Conservation (phyloP, 2,329 filamentous ascomycete genomes). For the Pseudogymnoascus sp. region DNA sequence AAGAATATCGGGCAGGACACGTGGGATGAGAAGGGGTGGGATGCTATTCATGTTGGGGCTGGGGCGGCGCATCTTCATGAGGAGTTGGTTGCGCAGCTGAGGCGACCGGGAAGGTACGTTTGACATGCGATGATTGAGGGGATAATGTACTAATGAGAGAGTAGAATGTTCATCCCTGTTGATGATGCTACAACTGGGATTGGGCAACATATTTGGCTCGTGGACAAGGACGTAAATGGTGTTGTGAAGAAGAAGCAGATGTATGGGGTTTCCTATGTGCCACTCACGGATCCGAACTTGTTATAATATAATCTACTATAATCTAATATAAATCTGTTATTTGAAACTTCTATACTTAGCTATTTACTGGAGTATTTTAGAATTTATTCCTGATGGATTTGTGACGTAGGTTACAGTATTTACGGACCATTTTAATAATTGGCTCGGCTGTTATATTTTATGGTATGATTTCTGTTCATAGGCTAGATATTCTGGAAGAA, state of each 20-base stretch:
- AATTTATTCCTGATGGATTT: neutral
- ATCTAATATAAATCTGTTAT: neutral
- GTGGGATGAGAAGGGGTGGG: conserved; percentile 55
- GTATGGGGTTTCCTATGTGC: conserved; percentile 70
- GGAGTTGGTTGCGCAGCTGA: conserved; percentile 68
- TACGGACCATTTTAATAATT: neutral
- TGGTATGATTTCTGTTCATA: neutral
- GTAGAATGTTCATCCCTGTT: conserved; percentile 68
- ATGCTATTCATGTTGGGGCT: conserved; percentile 93
- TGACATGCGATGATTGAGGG: neutral
- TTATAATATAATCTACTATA: neutral
- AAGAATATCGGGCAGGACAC: conserved; percentile 34
- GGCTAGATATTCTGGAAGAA: neutral
- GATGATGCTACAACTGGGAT: conserved; percentile 42
- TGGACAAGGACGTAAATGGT: conserved; percentile 64
- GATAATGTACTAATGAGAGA: conserved; percentile 12
- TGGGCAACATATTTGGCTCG: conserved; percentile 61
- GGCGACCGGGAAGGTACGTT: conserved; percentile 58
- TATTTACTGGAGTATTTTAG: neutral
- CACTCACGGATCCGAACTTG: conserved; percentile 55
- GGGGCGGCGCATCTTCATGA: conserved; percentile 67
- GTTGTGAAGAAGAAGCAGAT: conserved; percentile 51
- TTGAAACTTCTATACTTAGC: neutral
- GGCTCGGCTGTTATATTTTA: neutral
- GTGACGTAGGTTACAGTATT: neutral